Evolutionary conservation across 31 red algal species (phyloP), one percentile per base, ranked within the genome.

Genomic region (Pterothamnion heteromorphum): DNA sequence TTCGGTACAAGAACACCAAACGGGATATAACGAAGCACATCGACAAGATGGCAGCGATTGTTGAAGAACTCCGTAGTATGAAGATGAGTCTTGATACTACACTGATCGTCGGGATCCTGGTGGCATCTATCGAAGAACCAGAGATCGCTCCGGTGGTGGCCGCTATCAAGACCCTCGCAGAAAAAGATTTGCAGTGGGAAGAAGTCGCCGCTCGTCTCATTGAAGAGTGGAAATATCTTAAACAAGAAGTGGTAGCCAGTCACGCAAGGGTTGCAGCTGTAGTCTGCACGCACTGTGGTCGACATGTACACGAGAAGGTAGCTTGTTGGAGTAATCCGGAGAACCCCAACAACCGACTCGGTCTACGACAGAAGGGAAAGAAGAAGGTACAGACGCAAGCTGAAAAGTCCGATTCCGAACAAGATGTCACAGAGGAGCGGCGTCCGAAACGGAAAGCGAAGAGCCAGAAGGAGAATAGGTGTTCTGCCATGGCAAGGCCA

Each of bases 101-200:
- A 26, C 0, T 89, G 23, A 0, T 0, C 3, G 22, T 76, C 0
- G 0, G 36, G 0, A 0, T 89, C 36, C 43, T 89, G 0, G 0
- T 89, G 41, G 0, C 0, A 21, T 89, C 0, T 0, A 57, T 89
- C 2, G 0, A 74, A 24, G 0, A 30, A 3, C 38, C n/a, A 14
- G 87, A 89, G 43, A n/a, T 89, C 21, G 23, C n/a, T 24, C 0
- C 87, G 0, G 87, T 64, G 3, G 35, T 33, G 41, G 87, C 35
- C 2, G 0, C 0, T 89, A 89, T 74, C 43, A 74, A 74, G 44
- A 89, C 0, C 24, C 39, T 89, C 26, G 35, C 36, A n/a, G 0
- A 89, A 3, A 34, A 89, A 38, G 43, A 89, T 24, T 31, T 74
- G 30, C 51, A 23, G 43, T 89, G 43, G 87, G 41, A 89, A 34